Evolutionary conservation across 78 protist species (phyloP).

Genomic region (Monosiga brevicollis): DNA sequence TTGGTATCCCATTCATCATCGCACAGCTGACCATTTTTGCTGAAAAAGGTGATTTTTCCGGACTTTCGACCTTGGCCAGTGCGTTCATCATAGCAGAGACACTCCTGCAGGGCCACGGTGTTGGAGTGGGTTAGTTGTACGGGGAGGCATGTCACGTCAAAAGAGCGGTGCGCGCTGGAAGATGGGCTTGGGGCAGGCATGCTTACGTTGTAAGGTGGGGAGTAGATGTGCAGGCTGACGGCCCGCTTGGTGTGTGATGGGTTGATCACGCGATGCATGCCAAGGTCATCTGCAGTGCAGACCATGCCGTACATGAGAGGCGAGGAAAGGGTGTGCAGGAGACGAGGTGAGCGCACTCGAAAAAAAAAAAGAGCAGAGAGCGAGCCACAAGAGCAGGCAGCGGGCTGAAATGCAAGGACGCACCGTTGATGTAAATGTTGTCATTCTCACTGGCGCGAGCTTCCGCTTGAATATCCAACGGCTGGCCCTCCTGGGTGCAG

Average conservation of each 20-base stretch:
- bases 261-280: conserved; percentile 6
- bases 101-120: neutral
- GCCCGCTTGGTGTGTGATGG: neutral
- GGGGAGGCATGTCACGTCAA: neutral
- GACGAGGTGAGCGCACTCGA: too few species aligned
- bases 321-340: too few species aligned
- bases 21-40: neutral
- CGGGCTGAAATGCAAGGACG: too few species aligned
- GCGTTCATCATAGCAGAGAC: neutral
- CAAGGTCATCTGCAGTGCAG: conserved; percentile 9
- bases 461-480: neutral
- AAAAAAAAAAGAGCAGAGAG: too few species aligned
- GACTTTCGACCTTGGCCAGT: neutral
- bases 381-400: too few species aligned
- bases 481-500: neutral
- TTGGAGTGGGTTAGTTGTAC: neutral
- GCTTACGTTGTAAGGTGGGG: conserved; percentile 4
- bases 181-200: neutral
- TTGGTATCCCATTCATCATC: neutral
- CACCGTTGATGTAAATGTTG: neutral
- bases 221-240: conserved; percentile 14
- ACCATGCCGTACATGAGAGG: too few species aligned
- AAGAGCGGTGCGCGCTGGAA: neutral
- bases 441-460: neutral
- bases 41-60: neutral